Percentiles rank a stretch among this genome's conserved stretches.
Conservation (phyloP, 768 basidiomycete genomes). For the Tulasnella sp. region DNA sequence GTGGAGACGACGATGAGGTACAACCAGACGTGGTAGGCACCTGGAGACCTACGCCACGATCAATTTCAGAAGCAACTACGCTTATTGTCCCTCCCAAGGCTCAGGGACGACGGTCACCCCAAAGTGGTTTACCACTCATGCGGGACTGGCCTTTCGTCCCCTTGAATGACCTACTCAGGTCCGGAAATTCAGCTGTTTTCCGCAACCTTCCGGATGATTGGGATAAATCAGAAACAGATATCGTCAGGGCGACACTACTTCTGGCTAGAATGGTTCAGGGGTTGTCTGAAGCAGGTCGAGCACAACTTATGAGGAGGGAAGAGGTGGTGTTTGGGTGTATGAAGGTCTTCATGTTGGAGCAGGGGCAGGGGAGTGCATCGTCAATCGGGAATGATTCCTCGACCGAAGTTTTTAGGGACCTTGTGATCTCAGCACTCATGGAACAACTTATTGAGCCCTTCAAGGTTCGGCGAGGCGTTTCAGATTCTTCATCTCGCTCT, state of each 20-base stretch:
- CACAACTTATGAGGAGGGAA: constrained; percentile 33
- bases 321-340: constrained; percentile 66
- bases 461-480: not conserved
- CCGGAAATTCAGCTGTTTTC: constrained; percentile 60
- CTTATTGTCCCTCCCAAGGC: constrained; percentile 12
- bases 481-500: constrained; percentile 20
- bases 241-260: constrained; percentile 55
- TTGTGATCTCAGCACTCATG: constrained; percentile 46
- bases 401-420: constrained; percentile 74
- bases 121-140: constrained; percentile 30
- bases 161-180: constrained; percentile 67
- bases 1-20: constrained; percentile 5
- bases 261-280: constrained; percentile 38
- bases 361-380: constrained; percentile 46
- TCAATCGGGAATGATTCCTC: constrained; percentile 21
- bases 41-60: constrained; percentile 35
- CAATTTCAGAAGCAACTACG: constrained; percentile 30
- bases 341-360: constrained; percentile 94
- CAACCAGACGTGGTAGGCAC: constrained; percentile 30
- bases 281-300: constrained; percentile 30
- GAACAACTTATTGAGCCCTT: constrained; percentile 44
- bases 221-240: constrained; percentile 67
- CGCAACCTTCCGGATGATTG: constrained; percentile 51
- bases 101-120: constrained; percentile 28
- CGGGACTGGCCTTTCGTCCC: constrained; percentile 59